Evolutionary conservation across 768 basidiomycete genomes (phyloP).

Genomic region (Mycena amicta): DNA sequence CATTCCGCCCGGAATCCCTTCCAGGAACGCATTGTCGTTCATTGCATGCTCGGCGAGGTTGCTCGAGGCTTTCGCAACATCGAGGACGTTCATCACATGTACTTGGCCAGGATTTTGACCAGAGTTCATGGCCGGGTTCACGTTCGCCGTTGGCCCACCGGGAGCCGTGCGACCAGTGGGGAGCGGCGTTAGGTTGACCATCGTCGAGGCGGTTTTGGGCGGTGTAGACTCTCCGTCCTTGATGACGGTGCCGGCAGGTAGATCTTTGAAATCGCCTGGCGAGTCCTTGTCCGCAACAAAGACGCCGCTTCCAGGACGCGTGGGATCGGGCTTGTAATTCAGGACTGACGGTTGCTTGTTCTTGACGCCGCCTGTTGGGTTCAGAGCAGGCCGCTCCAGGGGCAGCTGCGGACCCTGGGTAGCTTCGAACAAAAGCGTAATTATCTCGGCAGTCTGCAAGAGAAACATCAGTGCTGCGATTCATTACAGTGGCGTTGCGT

Average conservation of each 20-base stretch:
- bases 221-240: conserved; percentile 27
- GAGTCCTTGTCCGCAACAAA: conserved; percentile 66
- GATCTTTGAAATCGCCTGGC: conserved; percentile 50
- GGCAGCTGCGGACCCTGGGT: conserved; percentile 71
- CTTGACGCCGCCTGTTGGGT: conserved; percentile 75
- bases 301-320: conserved; percentile 84
- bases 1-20: conserved; percentile 82
- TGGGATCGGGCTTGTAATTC: conserved; percentile 77
- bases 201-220: conserved; percentile 30
- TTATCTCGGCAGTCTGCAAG: conserved; percentile 85
- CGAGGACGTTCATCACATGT: conserved; percentile 78
- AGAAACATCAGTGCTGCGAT: conserved; percentile 2
- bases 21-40: conserved; percentile 69
- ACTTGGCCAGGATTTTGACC: conserved; percentile 51
- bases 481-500: conserved; percentile 28
- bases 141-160: conserved; percentile 55
- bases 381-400: conserved; percentile 65
- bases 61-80: conserved; percentile 56
- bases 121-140: conserved; percentile 77
- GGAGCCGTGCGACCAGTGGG: conserved; percentile 29
- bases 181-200: conserved; percentile 62
- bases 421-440: conserved; percentile 87
- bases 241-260: conserved; percentile 61
- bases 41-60: conserved; percentile 65
- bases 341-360: conserved; percentile 57